A percentile compares a stretch with the other conserved stretches of the same genome.
These are phyloP conservation scores for Phytophthora pinifolia DNA, from an alignment of 352 stramenopile species.

Conservation along the genomic window DNA sequence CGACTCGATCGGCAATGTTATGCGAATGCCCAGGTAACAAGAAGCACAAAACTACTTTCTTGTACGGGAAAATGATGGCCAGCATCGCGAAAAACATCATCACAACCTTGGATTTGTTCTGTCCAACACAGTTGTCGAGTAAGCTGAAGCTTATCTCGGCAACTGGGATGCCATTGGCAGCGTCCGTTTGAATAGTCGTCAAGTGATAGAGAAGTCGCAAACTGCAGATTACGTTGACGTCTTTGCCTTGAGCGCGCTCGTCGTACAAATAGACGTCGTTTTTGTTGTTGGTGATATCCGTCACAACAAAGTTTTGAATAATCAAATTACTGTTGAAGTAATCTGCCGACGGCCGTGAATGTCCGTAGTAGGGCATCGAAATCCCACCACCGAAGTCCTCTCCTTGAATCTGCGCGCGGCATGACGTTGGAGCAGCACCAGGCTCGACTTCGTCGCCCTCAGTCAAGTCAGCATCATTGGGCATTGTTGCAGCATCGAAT, in stretches of 20 bases:
- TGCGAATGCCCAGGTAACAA: too few species aligned
- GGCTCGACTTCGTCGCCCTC: too few species aligned
- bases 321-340: conserved; percentile 20
- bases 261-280: conserved; percentile 14
- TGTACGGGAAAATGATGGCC: too few species aligned
- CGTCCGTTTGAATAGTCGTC: too few species aligned
- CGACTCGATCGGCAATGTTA: too few species aligned
- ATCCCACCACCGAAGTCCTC: conserved; percentile 13
- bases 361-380: background rate
- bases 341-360: conserved; percentile 1
- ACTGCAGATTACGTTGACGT: background rate
- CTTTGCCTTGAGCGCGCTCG: conserved; percentile 9
- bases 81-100: conserved; percentile 1
- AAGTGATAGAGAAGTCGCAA: background rate
- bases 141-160: background rate
- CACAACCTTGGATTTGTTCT: conserved; percentile 12
- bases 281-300: conserved; percentile 1
- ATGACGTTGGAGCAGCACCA: too few species aligned
- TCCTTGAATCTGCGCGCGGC: conserved; percentile 7
- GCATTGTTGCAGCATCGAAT: background rate
- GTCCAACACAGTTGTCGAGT: conserved; percentile 6
- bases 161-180: too few species aligned
- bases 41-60: too few species aligned
- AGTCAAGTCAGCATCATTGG: too few species aligned
- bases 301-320: conserved; percentile 13